phyloP scores from a whole-genome alignment of 2,329 filamentous ascomycete species.

The Trichoderma semiorbis region DNA sequence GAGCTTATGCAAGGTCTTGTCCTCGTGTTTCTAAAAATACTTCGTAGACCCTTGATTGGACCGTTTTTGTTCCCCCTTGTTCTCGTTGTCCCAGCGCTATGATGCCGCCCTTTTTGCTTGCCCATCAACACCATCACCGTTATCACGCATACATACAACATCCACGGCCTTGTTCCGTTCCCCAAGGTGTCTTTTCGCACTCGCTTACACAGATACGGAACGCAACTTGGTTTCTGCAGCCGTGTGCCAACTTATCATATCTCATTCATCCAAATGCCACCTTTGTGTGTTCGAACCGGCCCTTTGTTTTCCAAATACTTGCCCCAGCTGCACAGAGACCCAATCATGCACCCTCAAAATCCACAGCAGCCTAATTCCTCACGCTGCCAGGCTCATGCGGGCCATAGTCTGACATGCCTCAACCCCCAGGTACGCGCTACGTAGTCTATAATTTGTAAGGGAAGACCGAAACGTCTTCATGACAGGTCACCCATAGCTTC shows the following conservation, averaged over 20 bases:
- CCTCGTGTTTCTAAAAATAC: constrained; percentile 11
- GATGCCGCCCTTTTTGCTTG: background rate
- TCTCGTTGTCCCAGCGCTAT: background rate
- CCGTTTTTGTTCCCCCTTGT: background rate
- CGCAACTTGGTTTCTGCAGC: background rate
- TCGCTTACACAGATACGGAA: background rate
- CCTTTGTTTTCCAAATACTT: background rate
- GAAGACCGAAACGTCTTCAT: background rate
- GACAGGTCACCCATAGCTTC: background rate
- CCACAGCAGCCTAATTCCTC: background rate
- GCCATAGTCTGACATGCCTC: background rate
- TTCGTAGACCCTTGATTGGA: background rate
- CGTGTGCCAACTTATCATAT: background rate
- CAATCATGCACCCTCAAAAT: background rate
- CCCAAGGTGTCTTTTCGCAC: background rate
- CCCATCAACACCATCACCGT: background rate
- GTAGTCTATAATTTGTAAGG: background rate
- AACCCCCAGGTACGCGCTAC: background rate
- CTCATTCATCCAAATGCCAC: background rate
- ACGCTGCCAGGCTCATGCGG: background rate
- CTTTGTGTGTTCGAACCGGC: background rate
- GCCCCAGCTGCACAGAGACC: background rate
- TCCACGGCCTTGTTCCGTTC: background rate
- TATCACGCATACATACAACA: background rate
- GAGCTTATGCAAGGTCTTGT: background rate